Conservation (phyloP, 139 green algal species). For the Chlamydomonas applanata region DNA sequence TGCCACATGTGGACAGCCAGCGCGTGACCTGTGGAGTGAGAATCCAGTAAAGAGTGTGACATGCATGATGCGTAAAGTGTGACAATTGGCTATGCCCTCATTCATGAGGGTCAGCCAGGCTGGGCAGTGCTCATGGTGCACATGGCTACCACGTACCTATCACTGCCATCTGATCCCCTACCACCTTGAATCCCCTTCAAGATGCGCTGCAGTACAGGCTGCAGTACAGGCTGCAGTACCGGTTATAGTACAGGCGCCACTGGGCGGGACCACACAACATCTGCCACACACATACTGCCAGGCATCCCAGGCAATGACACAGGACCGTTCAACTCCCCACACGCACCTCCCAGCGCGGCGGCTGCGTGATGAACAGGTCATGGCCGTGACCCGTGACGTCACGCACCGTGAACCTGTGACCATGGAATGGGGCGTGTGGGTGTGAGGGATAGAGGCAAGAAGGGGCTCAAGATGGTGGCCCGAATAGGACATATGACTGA, state of each 20-base stretch:
- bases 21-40: conserved; percentile 52
- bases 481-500: too few relatives aligned
- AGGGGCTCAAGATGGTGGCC: too few relatives aligned
- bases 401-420: conserved; percentile 40
- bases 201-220: too few relatives aligned
- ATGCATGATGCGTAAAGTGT: background rate
- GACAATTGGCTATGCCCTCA: background rate
- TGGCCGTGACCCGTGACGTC: conserved; percentile 75
- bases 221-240: too few relatives aligned
- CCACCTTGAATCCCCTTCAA: too few relatives aligned
- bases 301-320: conserved; percentile 75
- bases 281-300: too few relatives aligned
- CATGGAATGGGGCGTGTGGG: too few relatives aligned
- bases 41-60: background rate
- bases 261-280: too few relatives aligned
- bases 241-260: too few relatives aligned
- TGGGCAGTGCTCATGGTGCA: background rate
- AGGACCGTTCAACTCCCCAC: conserved; percentile 27
- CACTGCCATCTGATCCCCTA: too few relatives aligned
- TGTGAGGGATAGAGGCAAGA: too few relatives aligned
- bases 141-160: conserved; percentile 54
- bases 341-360: conserved; percentile 66
- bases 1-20: conserved; percentile 76
- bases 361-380: conserved; percentile 63
- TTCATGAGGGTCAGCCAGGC: background rate